Base-by-base conservation (phyloP, 1,139 yeast genomes). In the Pichia sp. region DNA sequence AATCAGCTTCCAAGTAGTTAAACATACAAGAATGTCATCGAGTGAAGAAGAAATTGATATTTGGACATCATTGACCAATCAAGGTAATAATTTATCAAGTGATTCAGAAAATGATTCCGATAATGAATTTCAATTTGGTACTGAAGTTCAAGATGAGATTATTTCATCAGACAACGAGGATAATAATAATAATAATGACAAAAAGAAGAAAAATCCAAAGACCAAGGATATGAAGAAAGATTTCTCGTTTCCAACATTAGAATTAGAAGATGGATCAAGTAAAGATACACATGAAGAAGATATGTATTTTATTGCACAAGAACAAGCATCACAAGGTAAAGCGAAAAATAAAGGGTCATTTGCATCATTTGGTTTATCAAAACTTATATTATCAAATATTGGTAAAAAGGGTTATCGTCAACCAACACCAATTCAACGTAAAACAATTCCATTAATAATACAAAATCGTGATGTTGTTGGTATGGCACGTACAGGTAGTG, bases 401-500 rank as follows among this genome's bases (percentile, higher is more conserved):
- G 64, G 79, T 46, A 81, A 80, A 52, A 90, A 87, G 61, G 99
- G 99, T 0, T 94, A 80, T 68, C 83, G 80, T 56, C 95, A 86
- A 55, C 98, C 99, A 9, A 94, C 99, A 0, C 98, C 99, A 2
- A 94, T 94, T 62, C 99, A 94, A 67, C 74, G 98, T 52, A 90
- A 90, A 61, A 82, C 98, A 3, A 87, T 94, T 47, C 98, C 98
- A 1, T 71, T 89, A 47, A 82, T 92, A 46, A 70, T 92, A 69
- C 90, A 86, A 48, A 83, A 80, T 49, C 74, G 95, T 59, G 98
- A 94, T 67, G 95, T 94, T 31, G 98, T 94, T 23, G 99, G 97
- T 59, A 94, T 94, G 96, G 99, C 99, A 23, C 77, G 97, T 60
- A 94, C 99, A 1, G 99, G 99, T 58, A 86, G 96, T 30, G 99